Conservation (phyloP, 306 rosid species). For the Vigna unguiculata region DNA sequence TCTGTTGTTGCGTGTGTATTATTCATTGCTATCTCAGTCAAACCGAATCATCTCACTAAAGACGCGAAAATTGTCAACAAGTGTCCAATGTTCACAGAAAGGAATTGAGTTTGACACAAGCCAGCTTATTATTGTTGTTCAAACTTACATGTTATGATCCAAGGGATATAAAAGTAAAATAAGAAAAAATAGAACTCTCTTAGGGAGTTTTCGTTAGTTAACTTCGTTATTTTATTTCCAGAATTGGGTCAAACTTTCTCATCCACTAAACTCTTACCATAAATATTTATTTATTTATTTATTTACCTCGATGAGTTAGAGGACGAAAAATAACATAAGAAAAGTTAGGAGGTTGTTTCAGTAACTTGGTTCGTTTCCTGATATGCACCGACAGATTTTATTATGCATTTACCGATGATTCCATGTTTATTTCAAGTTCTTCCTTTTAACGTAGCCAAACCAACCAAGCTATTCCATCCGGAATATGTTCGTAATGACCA, state of each 20-base stretch:
- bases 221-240: background rate
- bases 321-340: background rate
- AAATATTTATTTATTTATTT: no score
- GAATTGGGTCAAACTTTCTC: background rate
- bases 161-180: background rate
- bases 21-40: slow-evolving; percentile 9
- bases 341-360: background rate
- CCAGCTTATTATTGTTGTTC: background rate
- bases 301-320: background rate
- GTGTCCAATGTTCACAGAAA: background rate
- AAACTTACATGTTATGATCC: background rate
- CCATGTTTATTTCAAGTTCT: background rate
- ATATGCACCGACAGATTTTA: slow-evolving; percentile 42
- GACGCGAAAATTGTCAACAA: background rate
- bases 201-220: background rate
- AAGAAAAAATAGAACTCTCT: background rate
- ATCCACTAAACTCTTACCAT: background rate
- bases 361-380: slow-evolving; percentile 28
- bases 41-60: background rate
- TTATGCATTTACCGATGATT: background rate
- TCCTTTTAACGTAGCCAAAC: background rate
- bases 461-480: slow-evolving; percentile 18
- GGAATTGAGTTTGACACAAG: background rate
- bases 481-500: slow-evolving; percentile 14
- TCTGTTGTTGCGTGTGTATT: slow-evolving; percentile 10